Percentiles rank a stretch among this genome's conserved stretches.
phyloP scores from a whole-genome alignment of 2,329 filamentous ascomycete species.

The Phialophora macrospora region DNA sequence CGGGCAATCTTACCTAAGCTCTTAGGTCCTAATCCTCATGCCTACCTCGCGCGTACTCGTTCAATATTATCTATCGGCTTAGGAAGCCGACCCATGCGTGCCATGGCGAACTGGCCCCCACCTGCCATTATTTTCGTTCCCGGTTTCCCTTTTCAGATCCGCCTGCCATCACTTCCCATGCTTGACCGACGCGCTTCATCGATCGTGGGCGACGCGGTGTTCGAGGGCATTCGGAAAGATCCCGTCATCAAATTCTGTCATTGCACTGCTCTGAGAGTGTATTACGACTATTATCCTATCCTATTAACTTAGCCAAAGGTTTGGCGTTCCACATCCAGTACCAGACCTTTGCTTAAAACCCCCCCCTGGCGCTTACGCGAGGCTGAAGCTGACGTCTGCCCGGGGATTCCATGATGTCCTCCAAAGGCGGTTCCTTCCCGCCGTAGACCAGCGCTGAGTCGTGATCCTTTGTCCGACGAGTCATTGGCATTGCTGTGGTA shows the following conservation, averaged over 20 bases:
- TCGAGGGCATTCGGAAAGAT: background rate
- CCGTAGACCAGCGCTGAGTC: background rate
- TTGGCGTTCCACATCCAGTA: background rate
- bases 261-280: background rate
- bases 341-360: background rate
- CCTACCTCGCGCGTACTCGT: no score
- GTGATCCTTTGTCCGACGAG: background rate
- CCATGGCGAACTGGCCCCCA: no score
- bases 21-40: no score
- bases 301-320: background rate
- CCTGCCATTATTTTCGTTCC: no score
- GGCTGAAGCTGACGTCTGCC: background rate
- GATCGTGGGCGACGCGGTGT: background rate
- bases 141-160: background rate
- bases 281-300: no score
- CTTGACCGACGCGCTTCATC: background rate
- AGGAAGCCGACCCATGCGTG: no score
- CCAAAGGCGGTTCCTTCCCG: background rate
- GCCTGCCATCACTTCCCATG: background rate
- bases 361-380: background rate
- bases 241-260: background rate
- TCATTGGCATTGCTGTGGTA: background rate
- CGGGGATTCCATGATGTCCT: background rate
- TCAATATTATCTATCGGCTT: no score
- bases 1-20: background rate